Conservation (phyloP, 2,329 filamentous ascomycete genomes). For the Neopestalotiopsis clavispora region DNA sequence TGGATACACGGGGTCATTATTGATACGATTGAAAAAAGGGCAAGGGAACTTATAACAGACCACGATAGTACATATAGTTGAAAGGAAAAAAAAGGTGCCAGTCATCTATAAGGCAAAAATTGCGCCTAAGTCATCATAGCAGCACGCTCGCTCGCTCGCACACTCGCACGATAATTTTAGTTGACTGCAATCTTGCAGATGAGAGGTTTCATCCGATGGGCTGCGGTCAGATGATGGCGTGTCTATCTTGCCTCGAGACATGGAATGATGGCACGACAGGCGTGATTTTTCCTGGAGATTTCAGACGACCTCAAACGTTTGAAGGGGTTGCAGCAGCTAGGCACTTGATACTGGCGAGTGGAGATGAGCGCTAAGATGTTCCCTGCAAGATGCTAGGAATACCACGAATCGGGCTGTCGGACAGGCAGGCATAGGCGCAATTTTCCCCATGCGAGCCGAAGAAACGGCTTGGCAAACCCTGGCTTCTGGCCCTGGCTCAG, state of each 20-base stretch:
- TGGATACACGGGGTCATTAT: too few relatives aligned
- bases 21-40: too few relatives aligned
- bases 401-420: constrained; percentile 4
- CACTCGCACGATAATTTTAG: too few relatives aligned
- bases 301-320: constrained; percentile 14
- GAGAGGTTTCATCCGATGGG: constrained; percentile 14
- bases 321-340: constrained; percentile 8
- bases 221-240: constrained; percentile 13
- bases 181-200: too few relatives aligned
- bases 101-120: too few relatives aligned
- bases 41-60: too few relatives aligned
- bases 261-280: constrained; percentile 14
- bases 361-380: neutral
- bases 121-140: too few relatives aligned
- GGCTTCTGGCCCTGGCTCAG: neutral
- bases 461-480: constrained; percentile 22
- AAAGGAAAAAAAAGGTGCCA: too few relatives aligned
- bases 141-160: too few relatives aligned
- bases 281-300: constrained; percentile 1
- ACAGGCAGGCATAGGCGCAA: constrained; percentile 10
- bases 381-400: neutral
- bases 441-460: constrained; percentile 14
- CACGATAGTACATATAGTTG: too few relatives aligned
- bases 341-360: constrained; percentile 15
- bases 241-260: constrained; percentile 13